These are phyloP conservation scores for Domatiomyces catenatus DNA, from an alignment of 2,329 filamentous ascomycete genomes.

Conservation along the genomic window DNA sequence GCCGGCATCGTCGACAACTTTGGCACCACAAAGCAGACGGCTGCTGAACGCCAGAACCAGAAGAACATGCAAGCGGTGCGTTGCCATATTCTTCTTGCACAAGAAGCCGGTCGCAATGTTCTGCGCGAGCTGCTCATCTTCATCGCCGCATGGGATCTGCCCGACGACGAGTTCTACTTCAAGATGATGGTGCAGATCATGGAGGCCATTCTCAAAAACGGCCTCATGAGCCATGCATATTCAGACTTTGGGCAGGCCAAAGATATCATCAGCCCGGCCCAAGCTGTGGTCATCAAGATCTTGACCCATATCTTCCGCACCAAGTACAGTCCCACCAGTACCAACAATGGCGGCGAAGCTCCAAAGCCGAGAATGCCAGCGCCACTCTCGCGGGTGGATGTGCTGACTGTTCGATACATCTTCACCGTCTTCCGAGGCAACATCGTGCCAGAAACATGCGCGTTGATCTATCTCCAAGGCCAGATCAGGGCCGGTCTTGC, in stretches of 20 bases:
- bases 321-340: constrained; percentile 35
- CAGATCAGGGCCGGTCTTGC: constrained; percentile 66
- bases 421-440: constrained; percentile 84
- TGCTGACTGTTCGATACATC: constrained; percentile 67
- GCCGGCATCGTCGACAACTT: constrained; percentile 80
- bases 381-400: constrained; percentile 39
- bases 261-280: constrained; percentile 88
- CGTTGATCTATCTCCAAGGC: constrained; percentile 84
- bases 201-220: constrained; percentile 78
- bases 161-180: constrained; percentile 86
- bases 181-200: constrained; percentile 94
- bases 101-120: constrained; percentile 80
- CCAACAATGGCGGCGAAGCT: constrained; percentile 35
- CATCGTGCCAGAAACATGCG: constrained; percentile 84
- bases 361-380: constrained; percentile 34
- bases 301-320: constrained; percentile 77
- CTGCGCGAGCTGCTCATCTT: constrained; percentile 85
- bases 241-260: constrained; percentile 82
- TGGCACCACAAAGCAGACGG: constrained; percentile 43
- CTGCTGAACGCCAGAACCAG: constrained; percentile 42
- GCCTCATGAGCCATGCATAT: constrained; percentile 81
- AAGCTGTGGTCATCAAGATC: constrained; percentile 81
- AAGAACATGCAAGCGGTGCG: constrained; percentile 78
- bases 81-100: constrained; percentile 74
- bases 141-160: constrained; percentile 91